Evolutionary conservation across 805 yeast species (phyloP).

Genomic region (Myxozyma neglecta): DNA sequence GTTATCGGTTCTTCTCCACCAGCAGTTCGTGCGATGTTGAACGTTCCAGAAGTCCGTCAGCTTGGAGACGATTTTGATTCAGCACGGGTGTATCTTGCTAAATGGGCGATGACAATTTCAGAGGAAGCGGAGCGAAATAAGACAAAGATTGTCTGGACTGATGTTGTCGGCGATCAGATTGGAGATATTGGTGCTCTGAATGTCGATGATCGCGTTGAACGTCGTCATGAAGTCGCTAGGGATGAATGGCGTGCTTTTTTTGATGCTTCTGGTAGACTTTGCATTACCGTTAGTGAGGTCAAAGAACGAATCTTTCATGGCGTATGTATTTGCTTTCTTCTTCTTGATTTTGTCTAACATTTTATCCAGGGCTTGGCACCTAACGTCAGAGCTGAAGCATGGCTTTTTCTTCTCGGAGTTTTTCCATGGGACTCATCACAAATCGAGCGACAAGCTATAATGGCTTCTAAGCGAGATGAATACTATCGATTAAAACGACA

Average conservation of each 20-base stretch:
- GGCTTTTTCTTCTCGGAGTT: conserved; percentile 82
- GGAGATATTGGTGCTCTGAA: conserved; percentile 47
- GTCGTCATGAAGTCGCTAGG: conserved; percentile 64
- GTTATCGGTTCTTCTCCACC: conserved; percentile 60
- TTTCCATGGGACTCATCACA: conserved; percentile 84
- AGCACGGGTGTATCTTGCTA: conserved; percentile 87
- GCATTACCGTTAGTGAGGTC: conserved; percentile 73
- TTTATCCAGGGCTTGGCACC: conserved; percentile 58
- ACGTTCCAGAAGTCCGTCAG: conserved; percentile 74
- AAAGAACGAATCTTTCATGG: conserved; percentile 88
- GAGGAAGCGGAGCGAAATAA: conserved; percentile 74
- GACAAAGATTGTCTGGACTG: conserved; percentile 43
- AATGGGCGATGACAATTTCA: conserved; percentile 94
- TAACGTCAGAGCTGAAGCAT: conserved; percentile 66
- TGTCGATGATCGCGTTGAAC: conserved; percentile 57
- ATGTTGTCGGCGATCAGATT: conserved; percentile 36
- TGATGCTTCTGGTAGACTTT: conserved; percentile 70
- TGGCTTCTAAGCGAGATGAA: conserved; percentile 55
- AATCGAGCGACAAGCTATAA: conserved; percentile 63
- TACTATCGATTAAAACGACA: conserved; percentile 62
- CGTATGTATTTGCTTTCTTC: conserved; percentile 4
- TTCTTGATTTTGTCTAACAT: not conserved
- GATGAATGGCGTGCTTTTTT: conserved; percentile 86
- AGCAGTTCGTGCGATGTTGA: conserved; percentile 56
- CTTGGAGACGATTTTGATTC: conserved; percentile 90